Base-by-base conservation (phyloP, 164 flowering plant genomes). In the Nymphaea thermarum region DNA sequence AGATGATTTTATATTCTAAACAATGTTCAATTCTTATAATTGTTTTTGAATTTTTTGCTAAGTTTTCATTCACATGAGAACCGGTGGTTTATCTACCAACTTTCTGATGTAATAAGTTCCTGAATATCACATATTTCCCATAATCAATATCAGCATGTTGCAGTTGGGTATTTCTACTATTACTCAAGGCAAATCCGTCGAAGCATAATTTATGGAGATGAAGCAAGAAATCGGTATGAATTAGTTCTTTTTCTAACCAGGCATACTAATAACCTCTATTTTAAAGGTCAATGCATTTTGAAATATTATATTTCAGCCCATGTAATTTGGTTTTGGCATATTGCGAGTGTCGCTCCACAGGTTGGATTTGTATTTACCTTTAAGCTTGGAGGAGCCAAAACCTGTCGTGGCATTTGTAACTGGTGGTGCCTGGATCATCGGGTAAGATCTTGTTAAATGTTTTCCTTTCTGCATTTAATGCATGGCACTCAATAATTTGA, bases 391-490 rank as follows among this genome's bases (percentile, higher is more conserved):
- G 68, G 87, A 84, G 59, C 80, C 75, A 66, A 90, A 87, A 80
- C 97, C 97, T 71, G 99, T 94, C 67, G 95, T 94, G 72, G 91
- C 86, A 70, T 94, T 94, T 81, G 83, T 94, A 41, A 94, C 97
- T 69, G 97, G 99, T 75, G 97, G 99, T 73, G 98, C 99, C 12
- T 94, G 97, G 97, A 91, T 94, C 63, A 91, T 94, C 73, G 99
- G 99, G 99, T 94, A 70, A 80, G 88, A 65, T 60, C 65, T 69
- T 68, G 63, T 17, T 17, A n/a, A 6, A 5, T 62, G 42, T 17
- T 62, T 51, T 51, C 15, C 57, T 47, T 47, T 7, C 57, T 51
- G 14, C 36, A 25, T 25, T 25, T 25, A 25, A 25, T 51, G 3
- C 12, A 10, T 51, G 15, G 14, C 14, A 51, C 14, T 47, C 55